A percentile compares a stretch with the other conserved stretches of the same genome.
Conservation (phyloP, 2,329 filamentous ascomycete genomes). For the Trichoderma arundinaceum region DNA sequence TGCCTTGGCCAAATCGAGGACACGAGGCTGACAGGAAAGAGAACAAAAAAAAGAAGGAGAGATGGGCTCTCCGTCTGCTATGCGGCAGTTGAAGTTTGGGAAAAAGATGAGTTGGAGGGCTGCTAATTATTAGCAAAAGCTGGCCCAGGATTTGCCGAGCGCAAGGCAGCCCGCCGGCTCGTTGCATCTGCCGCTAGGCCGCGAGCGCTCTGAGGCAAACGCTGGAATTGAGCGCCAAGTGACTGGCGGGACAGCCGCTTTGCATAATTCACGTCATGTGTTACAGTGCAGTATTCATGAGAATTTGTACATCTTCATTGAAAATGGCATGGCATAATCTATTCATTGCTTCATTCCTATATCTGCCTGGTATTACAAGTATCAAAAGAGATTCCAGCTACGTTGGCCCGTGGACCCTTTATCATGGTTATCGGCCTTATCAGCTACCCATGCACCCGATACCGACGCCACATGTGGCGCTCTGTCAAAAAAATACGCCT, state of each 20-base stretch:
- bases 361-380: no score
- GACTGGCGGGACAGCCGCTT: conserved; percentile 1
- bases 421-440: no score
- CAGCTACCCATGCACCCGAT: background rate
- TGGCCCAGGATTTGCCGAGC: background rate
- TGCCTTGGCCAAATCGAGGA: conserved; percentile 12
- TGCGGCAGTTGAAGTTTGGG: background rate
- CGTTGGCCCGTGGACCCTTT: no score
- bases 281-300: background rate
- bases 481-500: conserved; percentile 10
- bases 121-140: background rate
- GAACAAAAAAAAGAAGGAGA: background rate
- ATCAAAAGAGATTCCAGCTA: no score
- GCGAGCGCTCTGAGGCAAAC: background rate
- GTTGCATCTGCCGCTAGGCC: background rate
- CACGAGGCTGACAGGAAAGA: background rate
- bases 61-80: background rate
- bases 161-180: background rate
- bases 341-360: no score
- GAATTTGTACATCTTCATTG: background rate
- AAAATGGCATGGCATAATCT: no score
- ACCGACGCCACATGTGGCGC: conserved; percentile 24
- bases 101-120: conserved; percentile 4
- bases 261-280: background rate
- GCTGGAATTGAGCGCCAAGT: background rate